Evolutionary conservation across 2,329 filamentous ascomycete species (phyloP), one percentile per base, ranked within the genome.

Genomic region (Cryphonectria japonica): DNA sequence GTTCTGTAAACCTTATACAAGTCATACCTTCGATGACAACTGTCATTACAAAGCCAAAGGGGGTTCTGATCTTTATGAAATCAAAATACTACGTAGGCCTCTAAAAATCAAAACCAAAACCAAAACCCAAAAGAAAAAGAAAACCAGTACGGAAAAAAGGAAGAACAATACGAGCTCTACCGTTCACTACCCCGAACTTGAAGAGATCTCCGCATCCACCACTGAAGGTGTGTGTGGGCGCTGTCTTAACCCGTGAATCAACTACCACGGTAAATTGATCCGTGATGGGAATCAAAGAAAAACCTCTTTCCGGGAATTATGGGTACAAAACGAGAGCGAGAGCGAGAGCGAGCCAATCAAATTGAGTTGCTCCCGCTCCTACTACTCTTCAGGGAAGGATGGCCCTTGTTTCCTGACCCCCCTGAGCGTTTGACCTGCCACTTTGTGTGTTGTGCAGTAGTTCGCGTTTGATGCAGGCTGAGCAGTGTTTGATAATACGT

Each of bases 301-400:
- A 6, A 6, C 16, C 16, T 5, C 43, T 26, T 3, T 11, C 9
- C 37, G 11, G 1, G 11, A 13, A 39, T 2, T 39, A 11, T 54
- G 22, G n/a, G 14, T 50, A 50, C 22, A n/a, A 26, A 43, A 29
- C 61, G 61, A 64, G n/a, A 46, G 22, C 61, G 61, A 64, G 61
- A 64, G 37, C 61, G 61, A 64, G 61, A 64, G 37, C 61, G 61
- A 64, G 41, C 61, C 16, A 64, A 64, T 64, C 37, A 64, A n/a
- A 64, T 13, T 54, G 9, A 26, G 13, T 50, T 16, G 19, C 43
- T 22, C 19, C 19, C 5, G 43, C 19, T 34, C 6, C 14, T 43
- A 43, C 14, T 19, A 43, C 41, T 43, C 11, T 16, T 19, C 16
- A 50, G 19, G 19, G 6, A 22, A 50, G 43, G 43, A 50, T 50